Conservation (phyloP, 805 yeast species). For the Spathaspora hagerdaliae region DNA sequence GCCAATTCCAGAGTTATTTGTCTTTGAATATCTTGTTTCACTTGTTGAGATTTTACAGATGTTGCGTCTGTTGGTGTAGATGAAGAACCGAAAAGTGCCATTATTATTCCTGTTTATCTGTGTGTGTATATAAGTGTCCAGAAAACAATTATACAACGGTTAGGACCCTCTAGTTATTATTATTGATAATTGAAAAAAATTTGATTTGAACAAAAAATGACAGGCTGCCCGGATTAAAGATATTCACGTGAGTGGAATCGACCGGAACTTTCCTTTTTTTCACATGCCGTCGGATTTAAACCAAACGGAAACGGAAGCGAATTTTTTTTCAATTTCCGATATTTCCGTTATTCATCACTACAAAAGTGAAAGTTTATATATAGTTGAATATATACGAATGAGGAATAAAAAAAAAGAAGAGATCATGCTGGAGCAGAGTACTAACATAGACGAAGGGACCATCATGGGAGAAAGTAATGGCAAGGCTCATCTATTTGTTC, state of each 20-base stretch:
- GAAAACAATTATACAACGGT: too few species aligned
- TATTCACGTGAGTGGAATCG: not conserved
- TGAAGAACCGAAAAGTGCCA: conserved; percentile 24
- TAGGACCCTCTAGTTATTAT: too few species aligned
- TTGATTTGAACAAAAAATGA: not conserved
- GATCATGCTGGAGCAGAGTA: not conserved
- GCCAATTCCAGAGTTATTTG: conserved; percentile 82
- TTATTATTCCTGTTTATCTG: conserved; percentile 5
- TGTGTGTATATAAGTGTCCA: too few species aligned
- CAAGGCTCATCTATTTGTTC: conserved; percentile 32
- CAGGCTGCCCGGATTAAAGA: not conserved
- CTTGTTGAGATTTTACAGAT: conserved; percentile 30
- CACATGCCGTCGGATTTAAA: too few species aligned
- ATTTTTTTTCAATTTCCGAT: too few species aligned
- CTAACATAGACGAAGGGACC: not conserved
- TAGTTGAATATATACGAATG: too few species aligned
- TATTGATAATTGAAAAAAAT: too few species aligned
- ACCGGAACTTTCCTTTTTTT: too few species aligned
- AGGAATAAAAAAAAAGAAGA: not conserved
- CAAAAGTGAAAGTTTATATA: too few species aligned
- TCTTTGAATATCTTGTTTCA: conserved; percentile 61
- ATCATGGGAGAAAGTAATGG: too few species aligned
- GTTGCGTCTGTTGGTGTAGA: conserved; percentile 6
- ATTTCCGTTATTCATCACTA: too few species aligned
- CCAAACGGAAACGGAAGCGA: too few species aligned